Conservation (phyloP, 176 grass and related monocot species). For the Saccharum spontaneum region DNA sequence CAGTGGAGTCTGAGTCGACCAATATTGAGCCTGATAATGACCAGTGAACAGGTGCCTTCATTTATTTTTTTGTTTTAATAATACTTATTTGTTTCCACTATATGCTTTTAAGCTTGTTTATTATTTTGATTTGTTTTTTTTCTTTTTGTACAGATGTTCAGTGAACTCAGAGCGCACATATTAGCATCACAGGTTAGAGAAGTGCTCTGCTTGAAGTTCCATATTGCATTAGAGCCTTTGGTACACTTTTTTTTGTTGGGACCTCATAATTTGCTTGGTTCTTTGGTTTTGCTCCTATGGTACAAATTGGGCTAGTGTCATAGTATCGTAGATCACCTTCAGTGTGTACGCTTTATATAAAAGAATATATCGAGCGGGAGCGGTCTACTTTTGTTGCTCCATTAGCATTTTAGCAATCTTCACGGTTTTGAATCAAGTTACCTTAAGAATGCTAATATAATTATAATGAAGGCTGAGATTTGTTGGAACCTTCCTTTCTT, state of each 20-base stretch:
- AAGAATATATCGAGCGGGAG: background rate
- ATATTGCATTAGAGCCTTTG: conserved; percentile 8
- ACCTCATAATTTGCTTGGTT: background rate
- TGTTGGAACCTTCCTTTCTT: background rate
- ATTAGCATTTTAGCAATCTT: conserved; percentile 21
- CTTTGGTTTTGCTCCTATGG: background rate
- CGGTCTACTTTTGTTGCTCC: background rate
- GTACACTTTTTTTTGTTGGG: background rate
- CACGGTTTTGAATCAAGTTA: background rate
- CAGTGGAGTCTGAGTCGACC: conserved; percentile 99
- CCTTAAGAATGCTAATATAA: background rate
- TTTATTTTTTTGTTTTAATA: background rate
- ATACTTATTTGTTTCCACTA: background rate
- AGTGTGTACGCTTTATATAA: background rate
- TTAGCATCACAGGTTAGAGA: conserved; percentile 90
- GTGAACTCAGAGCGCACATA: conserved; percentile 82
- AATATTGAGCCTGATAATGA: conserved; percentile 97
- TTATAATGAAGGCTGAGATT: background rate
- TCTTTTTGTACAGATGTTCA: conserved; percentile 68
- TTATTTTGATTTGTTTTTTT: conserved; percentile 27
- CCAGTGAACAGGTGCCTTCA: conserved; percentile 87
- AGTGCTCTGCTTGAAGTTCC: conserved; percentile 31
- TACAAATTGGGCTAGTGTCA: background rate
- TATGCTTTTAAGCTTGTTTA: background rate
- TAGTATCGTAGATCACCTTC: background rate